These are phyloP conservation scores for Dicorynia guianensis DNA, from an alignment of 306 rosid genomes.

Conservation along the genomic window DNA sequence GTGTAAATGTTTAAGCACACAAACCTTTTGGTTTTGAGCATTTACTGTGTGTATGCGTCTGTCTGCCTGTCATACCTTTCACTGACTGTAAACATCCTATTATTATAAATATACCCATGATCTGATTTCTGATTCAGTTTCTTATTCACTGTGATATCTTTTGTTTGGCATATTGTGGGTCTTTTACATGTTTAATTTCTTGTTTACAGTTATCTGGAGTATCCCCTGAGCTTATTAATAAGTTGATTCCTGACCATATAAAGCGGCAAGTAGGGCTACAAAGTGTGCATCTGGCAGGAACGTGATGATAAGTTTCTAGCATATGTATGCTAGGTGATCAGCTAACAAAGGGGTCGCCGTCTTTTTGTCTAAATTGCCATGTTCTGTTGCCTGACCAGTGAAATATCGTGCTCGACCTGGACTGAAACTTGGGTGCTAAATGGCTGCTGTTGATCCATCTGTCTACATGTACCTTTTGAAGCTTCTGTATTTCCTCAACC, in stretches of 20 bases:
- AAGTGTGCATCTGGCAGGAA: conserved; percentile 61
- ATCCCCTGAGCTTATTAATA: conserved; percentile 81
- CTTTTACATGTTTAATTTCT: conserved; percentile 6
- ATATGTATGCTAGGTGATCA: conserved; percentile 55
- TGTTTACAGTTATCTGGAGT: conserved; percentile 72
- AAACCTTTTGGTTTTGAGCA: background rate
- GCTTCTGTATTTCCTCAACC: conserved; percentile 31
- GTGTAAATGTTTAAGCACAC: background rate
- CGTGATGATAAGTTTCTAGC: conserved; percentile 56
- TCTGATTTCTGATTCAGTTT: conserved; percentile 5
- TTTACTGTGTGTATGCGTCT: background rate
- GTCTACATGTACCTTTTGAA: too few relatives aligned
- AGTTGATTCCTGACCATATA: conserved; percentile 88
- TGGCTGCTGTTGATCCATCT: conserved; percentile 30
- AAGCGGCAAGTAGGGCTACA: conserved; percentile 83
- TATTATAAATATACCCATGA: background rate
- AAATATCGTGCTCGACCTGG: conserved; percentile 51
- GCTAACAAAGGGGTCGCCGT: conserved; percentile 50
- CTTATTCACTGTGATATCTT: background rate
- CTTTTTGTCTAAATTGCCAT: conserved; percentile 64
- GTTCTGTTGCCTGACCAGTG: conserved; percentile 50
- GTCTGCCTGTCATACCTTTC: background rate
- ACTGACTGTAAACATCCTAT: background rate
- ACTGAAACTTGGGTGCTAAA: conserved; percentile 47
- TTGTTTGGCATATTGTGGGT: background rate